These are phyloP conservation scores for Nakazawaea ernobii DNA, from an alignment of 805 yeast genomes.

Conservation along the genomic window DNA sequence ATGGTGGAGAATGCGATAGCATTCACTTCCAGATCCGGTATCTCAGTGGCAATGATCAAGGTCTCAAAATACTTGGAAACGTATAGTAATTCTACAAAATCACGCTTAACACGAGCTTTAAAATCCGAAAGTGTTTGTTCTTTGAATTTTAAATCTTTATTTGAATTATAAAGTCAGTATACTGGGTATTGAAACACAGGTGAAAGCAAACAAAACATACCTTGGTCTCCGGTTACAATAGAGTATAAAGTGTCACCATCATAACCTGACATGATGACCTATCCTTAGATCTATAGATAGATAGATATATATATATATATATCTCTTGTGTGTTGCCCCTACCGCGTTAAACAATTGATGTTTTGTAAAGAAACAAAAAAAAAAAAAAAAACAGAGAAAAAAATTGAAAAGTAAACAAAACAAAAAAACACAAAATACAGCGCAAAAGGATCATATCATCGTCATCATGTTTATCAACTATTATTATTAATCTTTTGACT, in stretches of 20 bases:
- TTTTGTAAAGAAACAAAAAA: too few species aligned
- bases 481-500: too few species aligned
- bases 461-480: too few species aligned
- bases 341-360: too few species aligned
- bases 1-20: slow-evolving; percentile 41
- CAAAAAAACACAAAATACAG: too few species aligned
- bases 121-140: slow-evolving; percentile 20
- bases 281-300: too few species aligned
- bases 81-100: slow-evolving; percentile 41
- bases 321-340: too few species aligned
- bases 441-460: too few species aligned
- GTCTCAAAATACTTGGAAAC: slow-evolving; percentile 48
- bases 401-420: too few species aligned
- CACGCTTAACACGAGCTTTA: slow-evolving; percentile 51
- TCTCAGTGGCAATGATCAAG: slow-evolving; percentile 37
- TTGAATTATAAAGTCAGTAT: neutral
- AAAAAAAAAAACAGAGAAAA: too few species aligned
- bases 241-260: slow-evolving; percentile 1
- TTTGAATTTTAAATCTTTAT: neutral
- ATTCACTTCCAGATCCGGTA: slow-evolving; percentile 29
- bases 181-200: neutral
- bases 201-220: neutral
- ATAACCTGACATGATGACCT: slow-evolving; percentile 1
- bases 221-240: slow-evolving; percentile 3
- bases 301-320: too few species aligned